Percentiles rank a stretch among this genome's conserved stretches.
phyloP scores from a whole-genome alignment of 345 rosid genomes.

The Eucalyptus leucophloia region DNA sequence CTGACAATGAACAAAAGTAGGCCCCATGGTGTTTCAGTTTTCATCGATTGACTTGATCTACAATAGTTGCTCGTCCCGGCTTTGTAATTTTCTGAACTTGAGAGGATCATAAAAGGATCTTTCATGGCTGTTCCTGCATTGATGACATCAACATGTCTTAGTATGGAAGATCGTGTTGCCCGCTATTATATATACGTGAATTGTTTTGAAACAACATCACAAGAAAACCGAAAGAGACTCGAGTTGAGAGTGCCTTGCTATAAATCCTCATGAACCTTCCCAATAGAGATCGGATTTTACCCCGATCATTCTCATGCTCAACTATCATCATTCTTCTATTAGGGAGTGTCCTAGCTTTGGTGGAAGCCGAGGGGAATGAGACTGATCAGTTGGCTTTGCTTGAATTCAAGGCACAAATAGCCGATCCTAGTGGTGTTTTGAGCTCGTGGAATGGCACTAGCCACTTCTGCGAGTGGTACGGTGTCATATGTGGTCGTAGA shows the following conservation, averaged over 20 bases:
- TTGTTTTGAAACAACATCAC: rapidly evolving
- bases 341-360: neutral
- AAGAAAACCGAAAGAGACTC: rapidly evolving
- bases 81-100: neutral
- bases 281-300: rapidly evolving
- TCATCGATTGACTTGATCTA: rapidly evolving
- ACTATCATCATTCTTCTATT: neutral
- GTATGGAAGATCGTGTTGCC: rapidly evolving
- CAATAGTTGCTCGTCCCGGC: rapidly evolving
- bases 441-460: neutral
- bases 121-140: rapidly evolving
- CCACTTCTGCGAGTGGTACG: rapidly evolving
- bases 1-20: neutral
- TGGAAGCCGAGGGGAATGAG: rapidly evolving
- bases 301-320: rapidly evolving
- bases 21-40: rapidly evolving
- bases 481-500: neutral
- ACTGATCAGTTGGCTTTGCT: neutral
- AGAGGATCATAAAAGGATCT: neutral
- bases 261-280: rapidly evolving
- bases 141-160: neutral
- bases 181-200: rapidly evolving
- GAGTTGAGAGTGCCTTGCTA: rapidly evolving
- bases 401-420: neutral
- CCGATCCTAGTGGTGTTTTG: rapidly evolving